These are phyloP conservation scores for Eremochloa ophiuroides DNA, from an alignment of 176 grass and related monocot species.

Conservation along the genomic window DNA sequence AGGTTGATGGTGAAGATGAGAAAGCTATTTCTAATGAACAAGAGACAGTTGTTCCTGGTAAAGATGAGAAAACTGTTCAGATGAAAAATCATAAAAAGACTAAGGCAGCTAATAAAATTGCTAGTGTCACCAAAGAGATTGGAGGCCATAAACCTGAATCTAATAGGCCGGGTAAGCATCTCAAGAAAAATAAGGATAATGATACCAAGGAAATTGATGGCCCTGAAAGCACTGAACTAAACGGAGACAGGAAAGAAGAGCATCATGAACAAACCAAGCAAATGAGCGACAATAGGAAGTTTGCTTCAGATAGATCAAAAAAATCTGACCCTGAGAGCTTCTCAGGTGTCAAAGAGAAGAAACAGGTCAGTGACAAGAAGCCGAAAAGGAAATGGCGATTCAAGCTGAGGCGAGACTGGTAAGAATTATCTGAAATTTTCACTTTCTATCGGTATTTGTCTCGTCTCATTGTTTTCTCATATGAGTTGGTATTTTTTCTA, in stretches of 20 bases:
- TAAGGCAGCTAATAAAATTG: conserved; percentile 24
- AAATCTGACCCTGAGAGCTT: conserved; percentile 10
- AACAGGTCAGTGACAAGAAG: conserved; percentile 8
- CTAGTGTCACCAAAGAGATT: neutral
- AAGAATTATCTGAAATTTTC: neutral
- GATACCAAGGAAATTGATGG: neutral
- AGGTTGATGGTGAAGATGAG: conserved; percentile 37
- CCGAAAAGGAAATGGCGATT: conserved; percentile 37
- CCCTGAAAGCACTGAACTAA: conserved; percentile 9
- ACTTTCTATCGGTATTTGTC: neutral
- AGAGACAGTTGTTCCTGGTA: conserved; percentile 21
- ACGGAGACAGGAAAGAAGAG: conserved; percentile 5
- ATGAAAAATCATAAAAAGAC: conserved; percentile 30
- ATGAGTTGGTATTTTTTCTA: neutral
- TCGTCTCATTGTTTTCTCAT: neutral
- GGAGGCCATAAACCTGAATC: conserved; percentile 3
- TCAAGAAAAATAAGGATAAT: conserved; percentile 25
- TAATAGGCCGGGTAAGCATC: conserved; percentile 30
- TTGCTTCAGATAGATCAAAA: conserved; percentile 1
- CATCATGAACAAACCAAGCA: conserved; percentile 2
- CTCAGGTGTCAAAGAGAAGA: conserved; percentile 31
- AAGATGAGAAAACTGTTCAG: conserved; percentile 7
- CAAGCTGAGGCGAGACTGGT: conserved; percentile 58
- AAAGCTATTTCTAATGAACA: conserved; percentile 20
- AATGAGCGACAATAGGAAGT: conserved; percentile 5